Evolutionary conservation across 2,329 filamentous ascomycete species (phyloP).

Genomic region (Nannizziopsis arthrosporioides): DNA sequence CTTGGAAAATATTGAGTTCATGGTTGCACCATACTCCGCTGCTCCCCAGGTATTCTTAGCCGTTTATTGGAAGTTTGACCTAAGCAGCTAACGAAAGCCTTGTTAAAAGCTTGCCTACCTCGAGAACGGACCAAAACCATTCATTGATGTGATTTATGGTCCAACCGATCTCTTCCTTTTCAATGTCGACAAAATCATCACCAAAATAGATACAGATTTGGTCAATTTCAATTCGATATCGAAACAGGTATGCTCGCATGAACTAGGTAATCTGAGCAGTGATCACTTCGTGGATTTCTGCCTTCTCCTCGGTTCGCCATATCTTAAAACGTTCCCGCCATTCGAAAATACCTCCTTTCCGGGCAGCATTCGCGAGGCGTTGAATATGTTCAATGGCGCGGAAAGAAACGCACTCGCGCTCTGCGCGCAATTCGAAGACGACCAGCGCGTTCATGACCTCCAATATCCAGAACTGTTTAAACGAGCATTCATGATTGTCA

Average conservation of each 20-base stretch:
- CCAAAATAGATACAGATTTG: constrained; percentile 42
- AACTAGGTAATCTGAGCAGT: constrained; percentile 52
- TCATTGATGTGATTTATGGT: constrained; percentile 65
- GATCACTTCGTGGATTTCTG: constrained; percentile 72
- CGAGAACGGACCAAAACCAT: constrained; percentile 56
- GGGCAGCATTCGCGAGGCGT: constrained; percentile 58
- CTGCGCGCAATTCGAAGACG: constrained; percentile 68
- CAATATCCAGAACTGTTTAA: constrained; percentile 78
- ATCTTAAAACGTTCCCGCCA: constrained; percentile 67
- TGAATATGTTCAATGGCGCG: constrained; percentile 59
- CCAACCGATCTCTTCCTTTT: constrained; percentile 78
- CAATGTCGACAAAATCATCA: constrained; percentile 66
- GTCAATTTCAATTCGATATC: constrained; percentile 52
- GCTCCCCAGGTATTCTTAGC: constrained; percentile 60
- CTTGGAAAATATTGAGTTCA: constrained; percentile 58
- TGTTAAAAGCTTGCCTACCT: constrained; percentile 57
- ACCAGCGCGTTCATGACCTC: constrained; percentile 57
- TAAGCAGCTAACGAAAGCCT: neutral
- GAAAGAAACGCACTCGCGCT: constrained; percentile 60
- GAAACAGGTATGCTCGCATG: constrained; percentile 59
- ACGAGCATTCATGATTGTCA: constrained; percentile 71
- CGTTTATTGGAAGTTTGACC: neutral
- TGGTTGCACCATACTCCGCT: constrained; percentile 78
- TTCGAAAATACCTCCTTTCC: constrained; percentile 52
- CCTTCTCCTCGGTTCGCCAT: constrained; percentile 70